phyloP scores from a whole-genome alignment of 768 basidiomycete genomes.

The Mycena amicta region DNA sequence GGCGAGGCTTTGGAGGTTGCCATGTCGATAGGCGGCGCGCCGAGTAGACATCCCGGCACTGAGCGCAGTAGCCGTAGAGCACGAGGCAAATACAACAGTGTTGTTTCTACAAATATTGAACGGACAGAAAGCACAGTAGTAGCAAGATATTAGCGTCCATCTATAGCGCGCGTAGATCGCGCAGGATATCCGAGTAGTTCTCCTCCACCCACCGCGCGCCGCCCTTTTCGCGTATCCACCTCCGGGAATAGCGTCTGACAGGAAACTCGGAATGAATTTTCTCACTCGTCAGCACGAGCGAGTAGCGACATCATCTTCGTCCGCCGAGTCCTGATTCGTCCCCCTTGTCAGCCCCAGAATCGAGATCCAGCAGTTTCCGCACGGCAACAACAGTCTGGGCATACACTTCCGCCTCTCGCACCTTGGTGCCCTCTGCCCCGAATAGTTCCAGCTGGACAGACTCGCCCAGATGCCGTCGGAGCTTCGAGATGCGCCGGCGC shows the following conservation, averaged over 20 bases:
- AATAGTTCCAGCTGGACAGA: slow-evolving; percentile 28
- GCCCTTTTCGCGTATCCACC: slow-evolving; percentile 44
- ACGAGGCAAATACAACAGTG: no score
- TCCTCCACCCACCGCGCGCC: slow-evolving; percentile 64
- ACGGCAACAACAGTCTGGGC: slow-evolving; percentile 15
- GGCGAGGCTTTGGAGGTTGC: no score
- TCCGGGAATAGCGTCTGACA: slow-evolving; percentile 28
- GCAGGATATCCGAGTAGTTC: slow-evolving; percentile 69
- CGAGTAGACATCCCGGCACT: no score
- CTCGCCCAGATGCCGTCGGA: slow-evolving; percentile 37
- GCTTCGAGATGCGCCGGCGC: slow-evolving; percentile 32
- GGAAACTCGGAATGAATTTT: slow-evolving; percentile 8
- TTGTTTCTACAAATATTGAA: neutral
- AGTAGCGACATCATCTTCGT: slow-evolving; percentile 18
- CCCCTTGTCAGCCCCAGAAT: slow-evolving; percentile 11
- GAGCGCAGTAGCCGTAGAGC: no score
- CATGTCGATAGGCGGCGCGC: no score
- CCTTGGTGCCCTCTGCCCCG: neutral
- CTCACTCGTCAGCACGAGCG: slow-evolving; percentile 19
- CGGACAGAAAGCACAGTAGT: neutral
- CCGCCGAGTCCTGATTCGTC: slow-evolving; percentile 22
- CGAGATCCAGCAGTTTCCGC: slow-evolving; percentile 13
- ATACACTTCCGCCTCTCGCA: neutral
- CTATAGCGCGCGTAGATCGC: slow-evolving; percentile 37
- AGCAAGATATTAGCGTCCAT: neutral